Evolutionary conservation across 352 stramenopile species (phyloP), one percentile per base, ranked within the genome.

Genomic region (Phytopythium aichiense): DNA sequence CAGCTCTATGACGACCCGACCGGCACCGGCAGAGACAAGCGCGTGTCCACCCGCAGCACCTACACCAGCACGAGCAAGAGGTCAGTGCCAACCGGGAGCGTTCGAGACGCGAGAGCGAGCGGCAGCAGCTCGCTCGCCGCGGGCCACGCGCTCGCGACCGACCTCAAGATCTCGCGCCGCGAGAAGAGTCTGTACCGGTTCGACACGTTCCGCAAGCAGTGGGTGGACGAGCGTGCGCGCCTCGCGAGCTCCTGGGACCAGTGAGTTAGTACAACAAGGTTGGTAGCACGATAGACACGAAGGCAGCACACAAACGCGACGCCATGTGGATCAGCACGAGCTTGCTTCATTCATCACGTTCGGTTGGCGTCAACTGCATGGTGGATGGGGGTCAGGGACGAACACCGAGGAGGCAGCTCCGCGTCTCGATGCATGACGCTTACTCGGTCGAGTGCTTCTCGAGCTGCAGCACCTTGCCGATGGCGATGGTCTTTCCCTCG

Each of bases 401-500:
- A 15, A 2, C 35, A 40, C 35, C 12, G 35, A 40, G 0, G 35
- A 40, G 28, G 28, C 28, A 31, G 28, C 28, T 5, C 3, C 28
- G 28, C 28, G 28, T 31, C 2, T 31, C 28, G 7, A 31, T 31
- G 28, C 1, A 31, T 31, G 42, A 2, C 42, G 42, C 56, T 74
- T 90, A 86, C 78, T 58, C 53, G 22, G 53, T 58, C 53, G 53
- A 58, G 53, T 58, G 53, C 53, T 91, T 88, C 52, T 89, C 80
- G 49, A 99, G 84, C 68, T 98, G 96, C 58, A 97, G 76, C 53
- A 99, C 92, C 71, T 99, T 99, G 23, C 98, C 98, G 72, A 99
- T 99, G 33, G 92, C 97, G 64, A 99, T 99, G 31, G 98, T 99
- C 83, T 98, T 98, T 68, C 97, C 98, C 77, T 99, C 98, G 58